Evolutionary conservation across 2,329 filamentous ascomycete species (phyloP).

Genomic region (Penicillium crustosum): DNA sequence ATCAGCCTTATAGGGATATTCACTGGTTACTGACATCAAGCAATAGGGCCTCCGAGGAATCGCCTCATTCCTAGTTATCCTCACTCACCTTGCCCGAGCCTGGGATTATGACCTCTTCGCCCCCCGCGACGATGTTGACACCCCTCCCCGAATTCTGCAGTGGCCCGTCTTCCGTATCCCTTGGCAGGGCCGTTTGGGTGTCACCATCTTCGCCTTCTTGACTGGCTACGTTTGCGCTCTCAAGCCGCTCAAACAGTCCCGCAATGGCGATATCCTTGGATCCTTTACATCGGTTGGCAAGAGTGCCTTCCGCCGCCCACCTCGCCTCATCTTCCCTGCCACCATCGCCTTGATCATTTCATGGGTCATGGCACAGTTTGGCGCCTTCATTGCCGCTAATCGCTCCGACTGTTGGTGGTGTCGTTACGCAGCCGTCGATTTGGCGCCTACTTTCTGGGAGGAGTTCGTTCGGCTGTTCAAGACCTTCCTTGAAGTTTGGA

Average conservation of each 20-base stretch:
- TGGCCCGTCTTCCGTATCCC: slow-evolving; percentile 53
- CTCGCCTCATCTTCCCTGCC: slow-evolving; percentile 53
- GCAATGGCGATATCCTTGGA: slow-evolving; percentile 46
- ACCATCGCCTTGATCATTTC: slow-evolving; percentile 53
- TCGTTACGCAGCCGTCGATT: slow-evolving; percentile 50
- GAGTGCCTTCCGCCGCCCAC: slow-evolving; percentile 55
- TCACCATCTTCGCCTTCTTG: slow-evolving; percentile 58
- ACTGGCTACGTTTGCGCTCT: slow-evolving; percentile 58
- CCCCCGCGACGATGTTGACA: slow-evolving; percentile 46
- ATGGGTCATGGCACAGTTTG: slow-evolving; percentile 51
- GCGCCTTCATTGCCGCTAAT: slow-evolving; percentile 50
- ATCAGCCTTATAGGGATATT: neutral
- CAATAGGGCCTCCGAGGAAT: slow-evolving; percentile 54
- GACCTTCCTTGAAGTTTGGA: slow-evolving; percentile 53
- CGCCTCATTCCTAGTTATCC: slow-evolving; percentile 54
- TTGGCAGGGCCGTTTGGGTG: slow-evolving; percentile 55
- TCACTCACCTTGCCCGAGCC: slow-evolving; percentile 54
- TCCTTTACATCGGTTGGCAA: slow-evolving; percentile 52
- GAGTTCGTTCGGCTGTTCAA: slow-evolving; percentile 48
- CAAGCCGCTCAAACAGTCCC: slow-evolving; percentile 54
- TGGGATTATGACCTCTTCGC: slow-evolving; percentile 54
- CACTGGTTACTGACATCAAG: neutral
- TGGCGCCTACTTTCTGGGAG: slow-evolving; percentile 44
- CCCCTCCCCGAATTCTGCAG: slow-evolving; percentile 49
- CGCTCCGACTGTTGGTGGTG: slow-evolving; percentile 54